Evolutionary conservation across 495 filamentous ascomycete genomes (phyloP), one percentile per base, ranked within the genome.

Genomic region (Penicillium samsonianum): DNA sequence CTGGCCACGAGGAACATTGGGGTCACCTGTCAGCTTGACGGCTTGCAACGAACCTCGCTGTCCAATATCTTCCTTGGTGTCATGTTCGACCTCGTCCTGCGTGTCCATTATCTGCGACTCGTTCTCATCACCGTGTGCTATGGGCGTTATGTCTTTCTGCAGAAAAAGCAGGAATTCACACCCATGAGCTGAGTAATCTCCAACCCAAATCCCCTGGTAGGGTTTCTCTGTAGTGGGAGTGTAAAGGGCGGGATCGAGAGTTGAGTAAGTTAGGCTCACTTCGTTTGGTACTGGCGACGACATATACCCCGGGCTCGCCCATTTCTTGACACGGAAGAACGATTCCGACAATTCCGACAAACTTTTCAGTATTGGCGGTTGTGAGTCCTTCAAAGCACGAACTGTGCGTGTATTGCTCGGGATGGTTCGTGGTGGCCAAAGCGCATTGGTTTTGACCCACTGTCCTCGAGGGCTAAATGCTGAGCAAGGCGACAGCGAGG

Each of bases 21-120:
- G 82, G 61, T 98, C 92, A 3, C 93, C 93, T 0, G 92, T 98
- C 31, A 98, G 74, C 67, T 98, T 98, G 67, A 96, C 83, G 0
- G 87, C 92, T 62, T 90, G 84, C 5, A 96, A 59, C 17, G 83
- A 74, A 12, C 90, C 90, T 16, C 71, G 72, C 22, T 68, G 68
- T 19, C 66, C 50, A 17, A 55, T 19, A 17, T 54, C 56, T 0
- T 40, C 37, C 3, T 55, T 54, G 20, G n/a, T 26, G 9, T 50
- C n/a, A n/a, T n/a, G n/a, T n/a, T n/a, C n/a, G n/a, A n/a, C n/a
- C n/a, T n/a, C n/a, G n/a, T n/a, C n/a, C n/a, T n/a, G n/a, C n/a
- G n/a, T n/a, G n/a, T n/a, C 33, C 1, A n/a, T 52, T 14, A 9
- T 26, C 20, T 22, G 1, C 10, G 11, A 7, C 6, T 40, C n/a